Evolutionary conservation across 2,329 filamentous ascomycete species (phyloP).

Genomic region (Macroventuria anomochaeta): DNA sequence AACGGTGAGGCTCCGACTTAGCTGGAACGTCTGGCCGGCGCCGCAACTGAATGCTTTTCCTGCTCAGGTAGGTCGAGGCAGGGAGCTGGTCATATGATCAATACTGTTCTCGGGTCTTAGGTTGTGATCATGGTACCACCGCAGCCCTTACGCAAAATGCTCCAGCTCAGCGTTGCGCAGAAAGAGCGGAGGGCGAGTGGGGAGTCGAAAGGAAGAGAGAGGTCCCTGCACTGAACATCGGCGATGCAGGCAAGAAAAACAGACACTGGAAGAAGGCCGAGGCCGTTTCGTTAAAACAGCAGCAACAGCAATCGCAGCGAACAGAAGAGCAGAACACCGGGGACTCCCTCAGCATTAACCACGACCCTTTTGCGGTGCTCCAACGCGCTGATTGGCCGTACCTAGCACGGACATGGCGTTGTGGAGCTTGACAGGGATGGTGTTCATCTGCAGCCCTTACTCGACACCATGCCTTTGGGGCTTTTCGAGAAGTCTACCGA

Average conservation of each 20-base stretch:
- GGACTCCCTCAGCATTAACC: constrained; percentile 44
- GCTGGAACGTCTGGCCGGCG: constrained; percentile 27
- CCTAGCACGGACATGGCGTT: constrained; percentile 31
- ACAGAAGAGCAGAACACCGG: constrained; percentile 31
- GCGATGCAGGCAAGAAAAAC: constrained; percentile 14
- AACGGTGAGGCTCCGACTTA: constrained; percentile 22
- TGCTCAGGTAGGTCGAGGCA: constrained; percentile 10
- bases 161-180: constrained; percentile 27
- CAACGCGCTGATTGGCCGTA: constrained; percentile 36
- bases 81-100: constrained; percentile 21
- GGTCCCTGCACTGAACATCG: constrained; percentile 16
- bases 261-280: constrained; percentile 3
- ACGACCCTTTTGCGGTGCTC: constrained; percentile 28
- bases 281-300: constrained; percentile 9
- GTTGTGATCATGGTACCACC: constrained; percentile 40
- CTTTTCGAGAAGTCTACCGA: constrained; percentile 36
- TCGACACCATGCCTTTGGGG: constrained; percentile 34
- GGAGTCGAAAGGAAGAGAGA: constrained; percentile 22
- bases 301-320: constrained; percentile 23
- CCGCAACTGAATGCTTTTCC: constrained; percentile 29
- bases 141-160: constrained; percentile 33
- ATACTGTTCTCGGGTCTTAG: constrained; percentile 12
- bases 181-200: constrained; percentile 15
- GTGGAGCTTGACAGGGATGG: constrained; percentile 31
- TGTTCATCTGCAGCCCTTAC: constrained; percentile 32